Evolutionary conservation across 208 protist species (phyloP).

Genomic region (Leishmania mexicana): DNA sequence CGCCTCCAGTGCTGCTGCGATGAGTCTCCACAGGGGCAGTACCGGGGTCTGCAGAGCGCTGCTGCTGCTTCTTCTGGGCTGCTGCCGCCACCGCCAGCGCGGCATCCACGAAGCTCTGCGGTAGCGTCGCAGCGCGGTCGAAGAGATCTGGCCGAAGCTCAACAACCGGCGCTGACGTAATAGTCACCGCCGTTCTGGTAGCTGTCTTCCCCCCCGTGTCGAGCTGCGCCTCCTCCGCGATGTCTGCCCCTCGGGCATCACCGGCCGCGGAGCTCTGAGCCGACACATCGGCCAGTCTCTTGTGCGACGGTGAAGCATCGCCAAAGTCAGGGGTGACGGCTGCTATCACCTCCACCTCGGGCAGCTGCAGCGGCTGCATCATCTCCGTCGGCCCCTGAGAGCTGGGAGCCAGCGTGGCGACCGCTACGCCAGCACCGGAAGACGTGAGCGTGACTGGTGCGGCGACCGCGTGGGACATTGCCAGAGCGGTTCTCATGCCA

Average conservation of each 20-base stretch:
- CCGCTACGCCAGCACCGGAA: neutral
- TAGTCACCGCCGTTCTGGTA: neutral
- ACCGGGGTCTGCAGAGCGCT: neutral
- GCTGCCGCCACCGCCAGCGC: constrained; percentile 32
- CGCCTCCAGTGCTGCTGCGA: neutral
- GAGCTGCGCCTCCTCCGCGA: neutral
- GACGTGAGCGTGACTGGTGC: constrained; percentile 2
- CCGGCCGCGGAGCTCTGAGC: neutral
- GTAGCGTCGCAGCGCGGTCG: constrained; percentile 46
- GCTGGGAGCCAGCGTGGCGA: neutral
- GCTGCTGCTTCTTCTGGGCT: constrained; percentile 23
- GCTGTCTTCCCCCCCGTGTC: neutral
- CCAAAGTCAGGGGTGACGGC: neutral
- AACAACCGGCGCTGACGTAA: neutral
- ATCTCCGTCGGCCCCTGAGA: neutral
- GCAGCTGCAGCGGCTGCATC: neutral
- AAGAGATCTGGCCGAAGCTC: constrained; percentile 28
- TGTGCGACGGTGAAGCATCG: neutral
- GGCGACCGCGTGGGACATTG: neutral
- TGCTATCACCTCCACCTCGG: neutral
- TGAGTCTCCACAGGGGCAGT: neutral
- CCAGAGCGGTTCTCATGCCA: neutral
- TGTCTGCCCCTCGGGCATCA: neutral
- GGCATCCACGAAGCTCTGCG: constrained; percentile 55
- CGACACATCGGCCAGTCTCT: neutral